These are phyloP conservation scores for Penicillium malachiteum DNA, from an alignment of 495 filamentous ascomycete genomes.

Conservation along the genomic window DNA sequence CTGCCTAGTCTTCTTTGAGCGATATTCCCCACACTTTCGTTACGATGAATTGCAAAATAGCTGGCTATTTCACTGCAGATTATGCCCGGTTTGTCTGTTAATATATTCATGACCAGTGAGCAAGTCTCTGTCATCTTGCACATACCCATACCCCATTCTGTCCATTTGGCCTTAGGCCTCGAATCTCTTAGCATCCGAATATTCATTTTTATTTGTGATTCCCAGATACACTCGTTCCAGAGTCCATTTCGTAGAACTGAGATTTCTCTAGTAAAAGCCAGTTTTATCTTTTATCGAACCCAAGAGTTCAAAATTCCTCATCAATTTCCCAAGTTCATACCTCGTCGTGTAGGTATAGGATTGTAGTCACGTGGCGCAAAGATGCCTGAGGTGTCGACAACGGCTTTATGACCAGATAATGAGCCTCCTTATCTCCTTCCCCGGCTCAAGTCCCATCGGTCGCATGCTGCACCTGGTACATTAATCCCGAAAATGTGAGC, in stretches of 20 bases:
- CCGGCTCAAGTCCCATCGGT: neutral
- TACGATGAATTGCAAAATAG: conserved; percentile 18
- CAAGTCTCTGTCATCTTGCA: conserved; percentile 19
- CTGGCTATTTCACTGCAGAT: conserved; percentile 23
- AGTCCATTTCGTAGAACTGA: neutral
- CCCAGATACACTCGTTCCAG: too few species aligned
- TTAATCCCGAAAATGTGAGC: neutral
- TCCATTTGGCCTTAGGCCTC: neutral
- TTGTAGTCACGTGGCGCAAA: neutral
- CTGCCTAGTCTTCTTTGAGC: neutral
- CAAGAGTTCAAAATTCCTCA: too few species aligned
- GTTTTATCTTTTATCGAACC: too few species aligned
- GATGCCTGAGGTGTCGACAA: conserved; percentile 1
- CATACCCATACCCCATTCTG: conserved; percentile 16
- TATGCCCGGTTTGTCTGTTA: conserved; percentile 19
- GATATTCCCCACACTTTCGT: neutral
- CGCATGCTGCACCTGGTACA: neutral
- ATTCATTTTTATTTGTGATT: neutral
- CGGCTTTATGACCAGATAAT: conserved; percentile 1
- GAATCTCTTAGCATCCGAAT: neutral
- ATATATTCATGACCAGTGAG: conserved; percentile 25
- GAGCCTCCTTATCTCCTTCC: neutral
- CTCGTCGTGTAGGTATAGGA: neutral
- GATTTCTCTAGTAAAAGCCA: neutral
- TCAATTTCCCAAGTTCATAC: too few species aligned